These are phyloP conservation scores for Botrytis porri DNA, from an alignment of 2,329 filamentous ascomycete species.

Conservation along the genomic window DNA sequence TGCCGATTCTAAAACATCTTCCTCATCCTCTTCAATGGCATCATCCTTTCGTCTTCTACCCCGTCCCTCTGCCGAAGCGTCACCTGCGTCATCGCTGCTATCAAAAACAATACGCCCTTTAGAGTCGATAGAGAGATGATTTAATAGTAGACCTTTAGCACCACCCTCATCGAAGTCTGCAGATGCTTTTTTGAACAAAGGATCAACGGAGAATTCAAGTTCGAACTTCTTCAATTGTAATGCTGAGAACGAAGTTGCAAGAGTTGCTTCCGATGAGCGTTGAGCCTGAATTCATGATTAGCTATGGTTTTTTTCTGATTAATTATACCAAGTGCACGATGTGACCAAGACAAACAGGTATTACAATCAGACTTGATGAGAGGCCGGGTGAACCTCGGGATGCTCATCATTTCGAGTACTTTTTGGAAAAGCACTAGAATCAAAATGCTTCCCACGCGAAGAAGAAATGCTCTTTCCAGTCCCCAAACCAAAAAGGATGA, in stretches of 20 bases:
- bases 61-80: conserved; percentile 44
- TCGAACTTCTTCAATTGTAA: conserved; percentile 97
- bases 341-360: not conserved
- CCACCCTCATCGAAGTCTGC: conserved; percentile 98
- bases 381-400: not conserved
- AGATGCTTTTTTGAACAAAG: conserved; percentile 98
- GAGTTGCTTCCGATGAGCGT: conserved; percentile 86
- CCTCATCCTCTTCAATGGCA: conserved; percentile 48
- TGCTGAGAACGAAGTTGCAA: conserved; percentile 83
- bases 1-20: conserved; percentile 40
- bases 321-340: not conserved
- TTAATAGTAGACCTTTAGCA: conserved; percentile 89
- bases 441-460: not conserved
- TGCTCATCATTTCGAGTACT: not conserved
- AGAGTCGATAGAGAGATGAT: conserved; percentile 93
- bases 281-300: conserved; percentile 48
- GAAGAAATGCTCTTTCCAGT: not conserved
- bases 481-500: not conserved
- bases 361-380: not conserved
- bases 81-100: conserved; percentile 82
- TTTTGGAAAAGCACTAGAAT: not conserved
- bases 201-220: conserved; percentile 92
- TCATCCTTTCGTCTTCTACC: conserved; percentile 57
- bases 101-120: conserved; percentile 95
- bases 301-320: not conserved